A percentile compares a stretch with the other conserved stretches of the same genome.
These are phyloP conservation scores for Raphanus sativus DNA, from an alignment of 345 rosid genomes.

Conservation along the genomic window DNA sequence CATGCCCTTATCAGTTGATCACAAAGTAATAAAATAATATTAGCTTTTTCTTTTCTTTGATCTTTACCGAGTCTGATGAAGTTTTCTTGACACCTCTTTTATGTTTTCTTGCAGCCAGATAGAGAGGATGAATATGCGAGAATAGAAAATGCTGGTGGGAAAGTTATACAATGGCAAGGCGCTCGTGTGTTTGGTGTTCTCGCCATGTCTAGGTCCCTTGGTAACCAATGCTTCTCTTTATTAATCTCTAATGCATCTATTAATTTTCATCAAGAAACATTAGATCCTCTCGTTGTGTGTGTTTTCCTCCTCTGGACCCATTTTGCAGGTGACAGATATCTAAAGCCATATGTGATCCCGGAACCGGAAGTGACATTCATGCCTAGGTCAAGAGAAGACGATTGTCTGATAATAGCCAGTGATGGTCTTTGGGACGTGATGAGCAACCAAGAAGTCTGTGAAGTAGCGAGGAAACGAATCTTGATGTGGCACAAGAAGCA, in stretches of 20 bases:
- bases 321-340: conserved; percentile 81
- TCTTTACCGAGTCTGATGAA: not conserved
- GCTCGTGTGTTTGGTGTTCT: conserved; percentile 97
- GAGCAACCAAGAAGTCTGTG: conserved; percentile 90
- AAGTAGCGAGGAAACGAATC: conserved; percentile 78
- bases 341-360: conserved; percentile 95
- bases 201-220: conserved; percentile 97
- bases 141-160: conserved; percentile 96
- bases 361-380: conserved; percentile 86
- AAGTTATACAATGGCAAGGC: conserved; percentile 96
- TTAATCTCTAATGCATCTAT: no score
- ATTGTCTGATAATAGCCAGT: conserved; percentile 84
- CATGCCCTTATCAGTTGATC: conserved; percentile 85
- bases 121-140: conserved; percentile 94
- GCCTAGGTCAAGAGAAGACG: conserved; percentile 87
- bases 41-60: not conserved
- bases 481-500: conserved; percentile 89
- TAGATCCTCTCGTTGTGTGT: conserved; percentile 14
- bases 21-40: conserved; percentile 55
- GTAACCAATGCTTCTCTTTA: conserved; percentile 41
- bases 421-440: conserved; percentile 98
- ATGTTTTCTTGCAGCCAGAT: conserved; percentile 62
- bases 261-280: conserved; percentile 12
- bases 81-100: not conserved
- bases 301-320: conserved; percentile 6